phyloP scores from a whole-genome alignment of 768 basidiomycete species.

The Favolaschia claudopus region DNA sequence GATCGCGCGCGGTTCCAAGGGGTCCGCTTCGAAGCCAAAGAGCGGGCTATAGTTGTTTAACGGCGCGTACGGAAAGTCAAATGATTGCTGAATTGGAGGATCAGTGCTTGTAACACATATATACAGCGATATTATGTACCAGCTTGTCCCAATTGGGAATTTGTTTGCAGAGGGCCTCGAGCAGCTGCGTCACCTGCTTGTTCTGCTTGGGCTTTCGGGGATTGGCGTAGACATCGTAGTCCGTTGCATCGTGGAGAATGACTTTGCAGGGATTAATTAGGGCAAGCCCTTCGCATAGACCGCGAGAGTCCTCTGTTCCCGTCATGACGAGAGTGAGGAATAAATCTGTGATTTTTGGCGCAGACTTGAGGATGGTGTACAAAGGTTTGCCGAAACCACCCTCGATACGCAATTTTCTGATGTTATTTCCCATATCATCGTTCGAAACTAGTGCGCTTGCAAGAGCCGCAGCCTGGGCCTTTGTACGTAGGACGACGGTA shows the following conservation, averaged over 20 bases:
- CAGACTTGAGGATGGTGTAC: not conserved
- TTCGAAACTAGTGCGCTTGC: not conserved
- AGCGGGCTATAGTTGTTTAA: too few relatives aligned
- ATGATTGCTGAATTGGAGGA: too few relatives aligned
- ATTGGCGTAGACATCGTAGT: too few relatives aligned
- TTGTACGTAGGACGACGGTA: not conserved
- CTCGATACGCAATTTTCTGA: not conserved
- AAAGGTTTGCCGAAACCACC: not conserved
- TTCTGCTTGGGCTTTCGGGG: too few relatives aligned
- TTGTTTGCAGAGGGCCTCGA: too few relatives aligned
- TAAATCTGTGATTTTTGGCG: not conserved
- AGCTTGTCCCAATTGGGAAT: too few relatives aligned
- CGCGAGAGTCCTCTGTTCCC: not conserved
- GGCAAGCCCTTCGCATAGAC: not conserved
- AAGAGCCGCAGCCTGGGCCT: not conserved
- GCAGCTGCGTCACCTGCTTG: too few relatives aligned
- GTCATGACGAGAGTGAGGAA: not conserved
- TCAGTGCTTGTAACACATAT: too few relatives aligned
- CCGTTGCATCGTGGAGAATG: conserved; percentile 2
- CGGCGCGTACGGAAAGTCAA: too few relatives aligned
- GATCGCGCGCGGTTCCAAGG: too few relatives aligned
- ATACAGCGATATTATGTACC: too few relatives aligned
- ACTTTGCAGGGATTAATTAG: not conserved
- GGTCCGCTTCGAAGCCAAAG: too few relatives aligned
- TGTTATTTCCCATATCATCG: not conserved